Evolutionary conservation across 1,139 yeast species (phyloP), one percentile per base, ranked within the genome.

Genomic region (Geotrichum restrictum): DNA sequence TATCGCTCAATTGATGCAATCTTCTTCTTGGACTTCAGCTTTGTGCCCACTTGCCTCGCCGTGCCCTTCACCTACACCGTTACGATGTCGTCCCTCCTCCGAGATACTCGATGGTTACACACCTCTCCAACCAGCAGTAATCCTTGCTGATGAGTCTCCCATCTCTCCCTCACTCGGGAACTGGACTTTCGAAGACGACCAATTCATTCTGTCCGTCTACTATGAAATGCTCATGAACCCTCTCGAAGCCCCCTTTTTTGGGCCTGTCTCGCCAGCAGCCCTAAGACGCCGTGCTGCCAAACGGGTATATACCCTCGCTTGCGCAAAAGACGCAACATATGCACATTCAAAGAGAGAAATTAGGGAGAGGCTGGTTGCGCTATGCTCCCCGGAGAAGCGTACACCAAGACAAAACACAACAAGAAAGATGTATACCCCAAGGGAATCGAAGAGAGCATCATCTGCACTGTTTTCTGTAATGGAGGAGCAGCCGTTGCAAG

Each of bases 251-350:
- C 73, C 73, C 13, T 69, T 69, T 52, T 64, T 69, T 8, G 72
- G 72, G 10, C 56, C 62, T 31, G 58, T 65, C 32, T 73, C 72
- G 18, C 73, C 73, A 2, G 63, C 69, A 1, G 73, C 72, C 2
- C 59, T 70, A 4, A 65, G 69, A 29, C 70, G 68, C 45, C 59
- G 66, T 34, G 73, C 68, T 1, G 71, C 72, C 45, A 64, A 64
- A 41, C 62, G 64, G 42, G 62, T 70, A 2, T 49, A 62, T 21
- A 2, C n/a, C 14, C 41, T 16, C 6, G 27, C 29, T 24, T 24
- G 29, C 29, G 5, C 29, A 24, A 24, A 24, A 24, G 8, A 24
- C 29, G 29, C 29, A 5, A 8, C 29, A 24, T 24, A 24, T 24
- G 29, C 29, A 5, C 29, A 24, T 24, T 24, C 29, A 24, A 11